A percentile compares a stretch with the other conserved stretches of the same genome.
These are phyloP conservation scores for Babesia gibsoni DNA, from an alignment of 169 alveolate species.

Conservation along the genomic window DNA sequence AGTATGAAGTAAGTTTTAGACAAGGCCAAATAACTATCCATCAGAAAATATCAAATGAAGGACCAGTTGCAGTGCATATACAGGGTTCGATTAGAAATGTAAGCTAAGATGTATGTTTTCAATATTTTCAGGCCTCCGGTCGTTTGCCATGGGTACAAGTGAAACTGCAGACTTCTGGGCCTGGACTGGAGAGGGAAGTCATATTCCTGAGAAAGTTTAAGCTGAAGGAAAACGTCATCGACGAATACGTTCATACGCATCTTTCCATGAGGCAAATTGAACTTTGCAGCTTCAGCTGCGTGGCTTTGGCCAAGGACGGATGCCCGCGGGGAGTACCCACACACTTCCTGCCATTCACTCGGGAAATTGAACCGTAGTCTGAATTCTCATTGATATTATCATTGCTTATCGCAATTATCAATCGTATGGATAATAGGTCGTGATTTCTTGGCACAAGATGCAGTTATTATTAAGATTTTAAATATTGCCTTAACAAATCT, in stretches of 20 bases:
- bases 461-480: too few relatives aligned
- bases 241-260: conserved; percentile 7
- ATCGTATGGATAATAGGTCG: too few relatives aligned
- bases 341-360: conserved; percentile 1
- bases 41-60: conserved; percentile 19
- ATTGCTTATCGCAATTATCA: background rate
- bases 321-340: conserved; percentile 31
- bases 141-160: conserved; percentile 5
- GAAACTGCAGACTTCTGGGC: conserved; percentile 2
- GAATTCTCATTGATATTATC: background rate
- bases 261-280: background rate
- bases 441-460: too few relatives aligned
- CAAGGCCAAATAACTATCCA: background rate
- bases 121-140: conserved; percentile 1
- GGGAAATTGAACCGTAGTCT: background rate
- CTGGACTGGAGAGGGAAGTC: background rate
- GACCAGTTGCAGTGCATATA: conserved; percentile 21
- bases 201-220: background rate
- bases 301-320: conserved; percentile 9
- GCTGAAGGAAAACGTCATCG: conserved; percentile 6
- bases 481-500: too few relatives aligned
- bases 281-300: conserved; percentile 7
- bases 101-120: background rate
- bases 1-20: conserved; percentile 6
- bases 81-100: conserved; percentile 31